These are phyloP conservation scores for Fusarium pseudocircinatum DNA, from an alignment of 2,329 filamentous ascomycete genomes.

Conservation along the genomic window DNA sequence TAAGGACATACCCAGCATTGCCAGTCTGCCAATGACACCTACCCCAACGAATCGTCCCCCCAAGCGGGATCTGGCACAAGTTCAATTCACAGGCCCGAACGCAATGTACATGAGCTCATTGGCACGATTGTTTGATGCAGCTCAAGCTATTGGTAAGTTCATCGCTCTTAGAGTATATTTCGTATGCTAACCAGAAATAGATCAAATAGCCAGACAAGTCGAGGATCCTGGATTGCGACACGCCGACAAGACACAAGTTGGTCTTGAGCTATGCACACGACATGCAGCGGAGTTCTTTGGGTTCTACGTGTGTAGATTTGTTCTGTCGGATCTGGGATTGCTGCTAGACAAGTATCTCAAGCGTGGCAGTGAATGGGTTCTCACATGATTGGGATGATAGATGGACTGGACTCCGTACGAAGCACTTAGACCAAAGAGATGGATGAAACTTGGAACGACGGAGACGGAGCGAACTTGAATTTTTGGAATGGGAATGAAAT, in stretches of 20 bases:
- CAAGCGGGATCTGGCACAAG: slow-evolving; percentile 74
- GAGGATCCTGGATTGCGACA: slow-evolving; percentile 93
- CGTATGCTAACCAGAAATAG: slow-evolving; percentile 57
- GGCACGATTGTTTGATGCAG: slow-evolving; percentile 91
- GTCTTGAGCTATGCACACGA: slow-evolving; percentile 89
- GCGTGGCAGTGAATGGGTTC: slow-evolving; percentile 93
- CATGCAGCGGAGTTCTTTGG: slow-evolving; percentile 98
- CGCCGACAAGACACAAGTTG: slow-evolving; percentile 93
- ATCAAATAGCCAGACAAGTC: slow-evolving; percentile 95
- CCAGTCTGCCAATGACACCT: slow-evolving; percentile 80
- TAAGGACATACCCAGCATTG: slow-evolving; percentile 63
- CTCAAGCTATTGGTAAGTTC: slow-evolving; percentile 84
- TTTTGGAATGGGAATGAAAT: neutral
- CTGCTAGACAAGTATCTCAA: slow-evolving; percentile 98
- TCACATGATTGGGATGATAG: slow-evolving; percentile 45
- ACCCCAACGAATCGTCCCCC: slow-evolving; percentile 72
- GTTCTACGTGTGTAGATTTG: slow-evolving; percentile 95
- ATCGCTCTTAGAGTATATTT: too few species aligned
- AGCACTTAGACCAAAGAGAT: neutral
- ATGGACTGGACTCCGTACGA: neutral
- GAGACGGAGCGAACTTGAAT: neutral
- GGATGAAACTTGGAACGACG: neutral
- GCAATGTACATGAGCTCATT: slow-evolving; percentile 91
- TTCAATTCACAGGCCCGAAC: slow-evolving; percentile 84
- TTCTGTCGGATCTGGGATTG: slow-evolving; percentile 83